These are phyloP conservation scores for Marchantia paleacea DNA, from an alignment of 225 moss, liverwort and hornwort genomes.

Conservation along the genomic window DNA sequence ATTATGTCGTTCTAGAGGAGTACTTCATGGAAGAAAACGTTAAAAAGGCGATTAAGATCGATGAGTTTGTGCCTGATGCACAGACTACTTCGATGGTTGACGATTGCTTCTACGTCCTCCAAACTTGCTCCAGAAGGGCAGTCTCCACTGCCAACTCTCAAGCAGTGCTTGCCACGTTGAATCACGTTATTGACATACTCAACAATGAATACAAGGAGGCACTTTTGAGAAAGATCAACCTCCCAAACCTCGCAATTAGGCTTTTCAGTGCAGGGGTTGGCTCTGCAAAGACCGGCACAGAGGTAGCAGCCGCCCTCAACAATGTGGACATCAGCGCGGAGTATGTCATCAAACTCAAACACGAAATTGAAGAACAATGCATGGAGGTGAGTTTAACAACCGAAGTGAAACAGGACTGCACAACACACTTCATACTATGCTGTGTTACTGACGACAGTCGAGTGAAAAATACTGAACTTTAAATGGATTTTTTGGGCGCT, in stretches of 20 bases:
- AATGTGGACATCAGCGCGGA: slow-evolving; percentile 90
- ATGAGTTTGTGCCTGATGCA: slow-evolving; percentile 85
- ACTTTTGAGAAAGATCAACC: slow-evolving; percentile 71
- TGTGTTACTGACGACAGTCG: background rate
- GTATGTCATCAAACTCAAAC: slow-evolving; percentile 89
- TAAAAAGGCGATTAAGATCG: slow-evolving; percentile 90
- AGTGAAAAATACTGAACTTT: background rate
- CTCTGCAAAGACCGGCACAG: slow-evolving; percentile 64
- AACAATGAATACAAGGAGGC: slow-evolving; percentile 93
- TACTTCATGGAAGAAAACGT: slow-evolving; percentile 96
- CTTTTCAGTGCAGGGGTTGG: slow-evolving; percentile 69
- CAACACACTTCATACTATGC: background rate
- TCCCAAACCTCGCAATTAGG: slow-evolving; percentile 74
- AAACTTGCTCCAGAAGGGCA: slow-evolving; percentile 88
- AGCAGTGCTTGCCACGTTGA: slow-evolving; percentile 69
- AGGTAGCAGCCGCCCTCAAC: slow-evolving; percentile 88
- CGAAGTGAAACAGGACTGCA: background rate
- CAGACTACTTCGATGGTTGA: slow-evolving; percentile 96
- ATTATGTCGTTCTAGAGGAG: slow-evolving; percentile 77
- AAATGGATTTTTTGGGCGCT: background rate
- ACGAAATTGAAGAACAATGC: slow-evolving; percentile 86
- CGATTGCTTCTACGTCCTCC: slow-evolving; percentile 92
- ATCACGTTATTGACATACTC: slow-evolving; percentile 62
- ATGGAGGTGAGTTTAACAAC: slow-evolving; percentile 46
- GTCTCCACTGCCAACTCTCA: slow-evolving; percentile 76